Conservation (phyloP, 164 flowering plant genomes). For the Magnolia kwangsiensis region DNA sequence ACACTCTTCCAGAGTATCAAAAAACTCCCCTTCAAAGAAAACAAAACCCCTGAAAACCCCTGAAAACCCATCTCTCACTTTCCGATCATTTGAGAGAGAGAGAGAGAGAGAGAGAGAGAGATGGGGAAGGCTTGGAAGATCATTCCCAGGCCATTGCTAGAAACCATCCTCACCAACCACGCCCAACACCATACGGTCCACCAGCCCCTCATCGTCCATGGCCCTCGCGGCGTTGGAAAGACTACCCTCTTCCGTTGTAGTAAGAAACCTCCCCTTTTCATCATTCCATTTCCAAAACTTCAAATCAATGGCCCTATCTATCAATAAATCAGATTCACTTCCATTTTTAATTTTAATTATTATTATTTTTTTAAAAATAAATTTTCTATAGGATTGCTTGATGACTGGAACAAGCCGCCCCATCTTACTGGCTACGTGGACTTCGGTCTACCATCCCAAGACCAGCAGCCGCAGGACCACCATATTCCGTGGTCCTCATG, state of each 20-base stretch:
- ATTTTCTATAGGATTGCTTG: slow-evolving; percentile 53
- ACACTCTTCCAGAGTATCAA: not conserved
- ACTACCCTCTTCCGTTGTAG: slow-evolving; percentile 85
- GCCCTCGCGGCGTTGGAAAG: slow-evolving; percentile 93
- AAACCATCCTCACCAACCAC: slow-evolving; percentile 79
- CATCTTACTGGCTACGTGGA: slow-evolving; percentile 84
- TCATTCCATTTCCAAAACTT: not conserved
- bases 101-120: slow-evolving; percentile 28
- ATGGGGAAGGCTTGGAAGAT: slow-evolving; percentile 68
- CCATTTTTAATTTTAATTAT: not conserved
- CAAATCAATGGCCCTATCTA: not conserved
- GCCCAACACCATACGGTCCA: slow-evolving; percentile 71
- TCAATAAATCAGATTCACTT: not conserved
- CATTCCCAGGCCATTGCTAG: slow-evolving; percentile 73
- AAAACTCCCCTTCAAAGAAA: not conserved
- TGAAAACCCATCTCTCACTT: not conserved
- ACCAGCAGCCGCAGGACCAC: slow-evolving; percentile 17
- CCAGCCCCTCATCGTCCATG: slow-evolving; percentile 86
- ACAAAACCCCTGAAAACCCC: not conserved
- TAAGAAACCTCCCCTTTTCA: slow-evolving; percentile 18
- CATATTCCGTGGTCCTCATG: slow-evolving; percentile 76
- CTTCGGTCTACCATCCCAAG: slow-evolving; percentile 48
- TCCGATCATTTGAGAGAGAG: slow-evolving; percentile 1
- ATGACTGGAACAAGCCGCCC: slow-evolving; percentile 75
- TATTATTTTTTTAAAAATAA: not conserved